Conservation (phyloP, 768 basidiomycete species). For the Tulasnella sp. region DNA sequence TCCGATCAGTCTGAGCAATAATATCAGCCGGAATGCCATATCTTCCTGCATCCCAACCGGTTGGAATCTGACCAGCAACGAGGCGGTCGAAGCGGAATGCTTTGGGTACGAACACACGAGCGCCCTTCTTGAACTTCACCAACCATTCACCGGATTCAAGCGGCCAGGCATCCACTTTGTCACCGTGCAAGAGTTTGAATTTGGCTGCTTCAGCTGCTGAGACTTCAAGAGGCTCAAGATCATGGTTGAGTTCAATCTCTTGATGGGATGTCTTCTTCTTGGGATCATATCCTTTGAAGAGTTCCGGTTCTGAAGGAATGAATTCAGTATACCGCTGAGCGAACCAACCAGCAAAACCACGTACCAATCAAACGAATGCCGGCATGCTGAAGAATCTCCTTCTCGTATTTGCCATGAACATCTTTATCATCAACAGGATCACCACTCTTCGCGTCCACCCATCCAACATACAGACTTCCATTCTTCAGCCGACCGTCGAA, state of each 20-base stretch:
- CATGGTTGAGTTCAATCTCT: slow-evolving; percentile 91
- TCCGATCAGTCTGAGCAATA: slow-evolving; percentile 83
- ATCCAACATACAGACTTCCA: slow-evolving; percentile 87
- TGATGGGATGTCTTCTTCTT: slow-evolving; percentile 96
- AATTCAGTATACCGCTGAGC: slow-evolving; percentile 11
- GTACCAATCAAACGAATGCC: slow-evolving; percentile 90
- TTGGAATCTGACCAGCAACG: slow-evolving; percentile 92
- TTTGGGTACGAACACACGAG: slow-evolving; percentile 84
- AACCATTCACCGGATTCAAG: slow-evolving; percentile 90
- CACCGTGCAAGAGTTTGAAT: slow-evolving; percentile 93
- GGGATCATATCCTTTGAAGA: slow-evolving; percentile 96
- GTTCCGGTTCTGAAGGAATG: slow-evolving; percentile 65
- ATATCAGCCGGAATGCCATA: slow-evolving; percentile 98
- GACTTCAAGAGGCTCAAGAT: slow-evolving; percentile 91
- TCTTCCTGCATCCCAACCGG: slow-evolving; percentile 91
- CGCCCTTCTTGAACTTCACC: slow-evolving; percentile 98
- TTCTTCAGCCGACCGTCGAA: slow-evolving; percentile 94
- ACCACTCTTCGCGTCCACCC: slow-evolving; percentile 87
- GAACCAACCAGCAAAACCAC: slow-evolving; percentile 21
- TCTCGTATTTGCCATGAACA: slow-evolving; percentile 84
- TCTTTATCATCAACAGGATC: slow-evolving; percentile 99
- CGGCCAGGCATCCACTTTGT: slow-evolving; percentile 92
- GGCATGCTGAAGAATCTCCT: slow-evolving; percentile 79
- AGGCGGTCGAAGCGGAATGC: slow-evolving; percentile 88
- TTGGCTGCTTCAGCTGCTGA: slow-evolving; percentile 81